Conservation (phyloP, 2,329 filamentous ascomycete species). For the Fusarium sulawesiense region DNA sequence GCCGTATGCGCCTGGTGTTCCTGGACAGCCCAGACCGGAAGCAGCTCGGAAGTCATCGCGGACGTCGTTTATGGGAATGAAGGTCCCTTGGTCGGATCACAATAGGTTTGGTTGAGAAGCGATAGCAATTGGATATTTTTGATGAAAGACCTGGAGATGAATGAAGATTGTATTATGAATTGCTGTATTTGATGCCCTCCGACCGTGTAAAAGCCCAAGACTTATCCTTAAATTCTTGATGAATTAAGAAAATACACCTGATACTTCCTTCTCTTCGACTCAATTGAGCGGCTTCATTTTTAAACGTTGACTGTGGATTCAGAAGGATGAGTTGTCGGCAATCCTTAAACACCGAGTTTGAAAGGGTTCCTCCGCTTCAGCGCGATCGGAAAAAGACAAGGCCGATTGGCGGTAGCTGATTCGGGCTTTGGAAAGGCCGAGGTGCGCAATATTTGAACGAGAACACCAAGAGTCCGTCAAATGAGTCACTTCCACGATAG, state of each 20-base stretch:
- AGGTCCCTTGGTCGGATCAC: slow-evolving; percentile 26
- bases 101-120: neutral
- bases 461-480: neutral
- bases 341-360: neutral
- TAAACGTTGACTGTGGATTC: neutral
- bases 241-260: too few species aligned
- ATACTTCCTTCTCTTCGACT: too few species aligned
- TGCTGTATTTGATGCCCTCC: neutral
- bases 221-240: too few species aligned
- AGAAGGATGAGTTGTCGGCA: neutral
- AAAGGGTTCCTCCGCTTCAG: neutral
- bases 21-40: neutral
- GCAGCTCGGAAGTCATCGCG: slow-evolving; percentile 7
- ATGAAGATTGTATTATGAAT: neutral
- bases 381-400: neutral
- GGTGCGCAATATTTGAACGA: neutral
- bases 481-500: slow-evolving; percentile 8
- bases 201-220: neutral
- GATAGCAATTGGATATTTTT: neutral
- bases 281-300: too few species aligned
- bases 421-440: slow-evolving; percentile 17
- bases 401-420: neutral
- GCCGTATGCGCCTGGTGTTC: neutral
- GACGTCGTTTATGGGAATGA: slow-evolving; percentile 32
- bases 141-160: neutral